Evolutionary conservation across 1,139 yeast genomes (phyloP), one percentile per base, ranked within the genome.

Genomic region (Yamadazyma siamensis): DNA sequence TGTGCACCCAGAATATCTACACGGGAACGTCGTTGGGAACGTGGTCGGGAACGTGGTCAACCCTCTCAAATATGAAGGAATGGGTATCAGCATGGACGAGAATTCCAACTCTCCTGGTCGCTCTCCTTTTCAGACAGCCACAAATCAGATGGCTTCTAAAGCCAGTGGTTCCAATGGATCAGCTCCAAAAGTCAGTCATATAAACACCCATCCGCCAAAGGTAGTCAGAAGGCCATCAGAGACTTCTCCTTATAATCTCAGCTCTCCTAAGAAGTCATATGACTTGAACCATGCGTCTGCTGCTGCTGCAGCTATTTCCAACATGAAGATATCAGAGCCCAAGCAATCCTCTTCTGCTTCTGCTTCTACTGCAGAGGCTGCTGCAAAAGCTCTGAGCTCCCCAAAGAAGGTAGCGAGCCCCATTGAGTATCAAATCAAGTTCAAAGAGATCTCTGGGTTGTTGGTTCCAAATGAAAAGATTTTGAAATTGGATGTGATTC

Each of bases 401-500:
- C 20, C 20, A 18, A 23, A 23, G 13, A 9, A 9, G n/a, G 10
- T 13, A 6, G 6, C 21, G 4, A 15, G 21, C 4, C 29, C 29
- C n/a, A 19, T 31, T 13, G 30, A 20, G 10, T 20, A 33, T 22
- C 27, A 25, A 15, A 57, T 64, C 19, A 53, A 47, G 21, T 58
- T 67, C 32, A 50, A 49, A 21, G 74, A 68, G 26, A 48, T 68
- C 4, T 56, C 67, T 2, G 47, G 49, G 2, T 45, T 68, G 12
- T 47, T 68, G 16, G 41, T 46, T 2, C 49, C 59, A 4, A 53
- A 57, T 14, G 75, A 68, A 36, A 66, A 67, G 43, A 66, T 68
- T 13, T 47, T 68, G 21, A 68, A 68, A 38, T 52, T 68, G 49
- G 74, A 67, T 39, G 55, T 53, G 8, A 53, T 68, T 5, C 44